These are phyloP conservation scores for Incumbomyces lentus DNA, from an alignment of 2,329 filamentous ascomycete species.

Conservation along the genomic window DNA sequence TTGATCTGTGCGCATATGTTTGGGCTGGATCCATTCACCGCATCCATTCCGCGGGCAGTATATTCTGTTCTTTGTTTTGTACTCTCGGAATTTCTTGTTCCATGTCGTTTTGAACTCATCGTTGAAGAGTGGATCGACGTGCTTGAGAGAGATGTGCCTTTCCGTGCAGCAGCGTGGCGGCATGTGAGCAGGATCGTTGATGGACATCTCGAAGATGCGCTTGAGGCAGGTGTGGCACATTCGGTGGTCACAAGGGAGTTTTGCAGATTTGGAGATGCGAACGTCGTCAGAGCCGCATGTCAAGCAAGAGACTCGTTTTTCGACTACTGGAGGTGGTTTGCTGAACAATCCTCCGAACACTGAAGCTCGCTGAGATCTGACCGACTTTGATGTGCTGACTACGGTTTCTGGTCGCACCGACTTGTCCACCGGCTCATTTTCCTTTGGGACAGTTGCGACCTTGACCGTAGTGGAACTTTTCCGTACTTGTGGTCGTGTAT, in stretches of 20 bases:
- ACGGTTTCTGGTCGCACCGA: slow-evolving; percentile 1
- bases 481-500: slow-evolving; percentile 1
- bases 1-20: slow-evolving; percentile 49
- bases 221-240: slow-evolving; percentile 73
- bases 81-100: slow-evolving; percentile 73
- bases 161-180: slow-evolving; percentile 70
- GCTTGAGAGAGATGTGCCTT: slow-evolving; percentile 62
- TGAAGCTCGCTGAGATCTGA: slow-evolving; percentile 5
- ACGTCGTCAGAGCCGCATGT: slow-evolving; percentile 60
- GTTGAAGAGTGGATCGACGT: slow-evolving; percentile 68
- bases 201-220: slow-evolving; percentile 62
- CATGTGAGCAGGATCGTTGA: slow-evolving; percentile 71
- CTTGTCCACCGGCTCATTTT: slow-evolving; percentile 5
- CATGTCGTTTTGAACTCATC: slow-evolving; percentile 63
- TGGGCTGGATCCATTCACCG: slow-evolving; percentile 69
- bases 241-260: slow-evolving; percentile 66
- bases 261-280: slow-evolving; percentile 52
- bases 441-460: slow-evolving; percentile 6
- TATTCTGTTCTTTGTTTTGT: slow-evolving; percentile 60
- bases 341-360: slow-evolving; percentile 12
- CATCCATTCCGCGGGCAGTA: slow-evolving; percentile 68
- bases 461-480: slow-evolving; percentile 14
- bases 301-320: slow-evolving; percentile 56
- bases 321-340: slow-evolving; percentile 11
- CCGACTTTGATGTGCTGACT: background rate